These are phyloP conservation scores for Rhynchospora pubera DNA, from an alignment of 176 grass and related monocot genomes.

Conservation along the genomic window DNA sequence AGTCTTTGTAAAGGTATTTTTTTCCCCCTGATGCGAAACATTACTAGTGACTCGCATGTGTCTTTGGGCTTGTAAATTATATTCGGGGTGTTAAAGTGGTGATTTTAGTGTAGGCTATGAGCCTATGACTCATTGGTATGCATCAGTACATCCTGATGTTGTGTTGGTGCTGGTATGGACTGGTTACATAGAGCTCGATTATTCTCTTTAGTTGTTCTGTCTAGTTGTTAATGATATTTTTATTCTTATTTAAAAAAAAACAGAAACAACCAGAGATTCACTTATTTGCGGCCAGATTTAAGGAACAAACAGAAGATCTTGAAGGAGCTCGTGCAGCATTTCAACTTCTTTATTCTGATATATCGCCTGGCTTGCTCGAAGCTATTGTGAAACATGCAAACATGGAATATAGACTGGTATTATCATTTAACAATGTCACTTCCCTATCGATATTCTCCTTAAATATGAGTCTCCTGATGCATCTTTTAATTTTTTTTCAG, in stretches of 20 bases:
- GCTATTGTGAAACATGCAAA: slow-evolving; percentile 90
- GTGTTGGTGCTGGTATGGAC: background rate
- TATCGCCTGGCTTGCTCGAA: slow-evolving; percentile 81
- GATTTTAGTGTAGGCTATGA: background rate
- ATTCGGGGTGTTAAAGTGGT: background rate
- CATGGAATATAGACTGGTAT: slow-evolving; percentile 88
- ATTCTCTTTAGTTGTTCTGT: background rate
- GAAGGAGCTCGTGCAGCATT: slow-evolving; percentile 67
- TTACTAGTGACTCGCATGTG: background rate
- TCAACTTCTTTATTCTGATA: slow-evolving; percentile 70
- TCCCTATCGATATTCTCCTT: background rate
- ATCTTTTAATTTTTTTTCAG: slow-evolving; percentile 32
- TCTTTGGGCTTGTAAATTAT: background rate
- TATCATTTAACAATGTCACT: background rate
- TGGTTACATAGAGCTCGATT: background rate
- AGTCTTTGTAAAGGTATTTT: slow-evolving; percentile 95
- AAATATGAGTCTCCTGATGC: background rate
- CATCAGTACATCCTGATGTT: background rate
- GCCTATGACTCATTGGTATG: background rate
- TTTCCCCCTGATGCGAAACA: background rate
- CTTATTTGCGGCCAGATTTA: slow-evolving; percentile 78
- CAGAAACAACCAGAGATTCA: slow-evolving; percentile 98
- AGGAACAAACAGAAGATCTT: slow-evolving; percentile 75
- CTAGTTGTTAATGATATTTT: background rate
- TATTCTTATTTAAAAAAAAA: slow-evolving; percentile 35